phyloP scores from a whole-genome alignment of 108 stramenopile species.

The Cyclotella baltica region DNA sequence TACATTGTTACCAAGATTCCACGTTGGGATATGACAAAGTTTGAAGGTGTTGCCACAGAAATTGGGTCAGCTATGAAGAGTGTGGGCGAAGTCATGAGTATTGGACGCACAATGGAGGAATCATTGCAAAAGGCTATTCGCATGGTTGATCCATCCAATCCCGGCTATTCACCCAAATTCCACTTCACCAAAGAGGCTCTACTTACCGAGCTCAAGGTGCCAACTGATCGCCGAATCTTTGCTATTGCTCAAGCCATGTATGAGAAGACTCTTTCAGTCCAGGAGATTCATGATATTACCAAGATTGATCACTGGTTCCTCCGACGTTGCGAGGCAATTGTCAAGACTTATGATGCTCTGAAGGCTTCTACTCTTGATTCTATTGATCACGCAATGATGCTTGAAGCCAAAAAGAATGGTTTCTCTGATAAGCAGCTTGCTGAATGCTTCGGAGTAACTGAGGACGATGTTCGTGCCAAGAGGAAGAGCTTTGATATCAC shows the following conservation, averaged over 20 bases:
- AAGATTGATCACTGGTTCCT: slow-evolving; percentile 99
- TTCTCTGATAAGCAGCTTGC: slow-evolving; percentile 95
- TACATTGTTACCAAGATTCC: slow-evolving; percentile 98
- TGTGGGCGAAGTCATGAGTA: slow-evolving; percentile 99
- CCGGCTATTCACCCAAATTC: slow-evolving; percentile 76
- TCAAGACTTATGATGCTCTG: slow-evolving; percentile 64
- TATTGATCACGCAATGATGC: slow-evolving; percentile 60
- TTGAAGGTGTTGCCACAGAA: slow-evolving; percentile 86
- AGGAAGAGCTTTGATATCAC: slow-evolving; percentile 73
- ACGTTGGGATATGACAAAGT: slow-evolving; percentile 98
- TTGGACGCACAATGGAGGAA: slow-evolving; percentile 98
- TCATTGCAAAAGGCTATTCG: slow-evolving; percentile 97
- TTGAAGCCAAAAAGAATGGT: slow-evolving; percentile 93
- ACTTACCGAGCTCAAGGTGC: slow-evolving; percentile 72
- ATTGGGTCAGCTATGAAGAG: slow-evolving; percentile 98
- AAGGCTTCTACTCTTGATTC: slow-evolving; percentile 56
- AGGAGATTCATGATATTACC: slow-evolving; percentile 91
- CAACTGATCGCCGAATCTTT: slow-evolving; percentile 93
- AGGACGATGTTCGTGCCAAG: slow-evolving; percentile 78
- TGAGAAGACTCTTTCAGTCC: slow-evolving; percentile 86
- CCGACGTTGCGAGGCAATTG: slow-evolving; percentile 89
- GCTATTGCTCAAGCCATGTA: slow-evolving; percentile 93
- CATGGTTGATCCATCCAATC: slow-evolving; percentile 94
- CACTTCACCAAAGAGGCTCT: slow-evolving; percentile 70
- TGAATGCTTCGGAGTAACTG: slow-evolving; percentile 58